These are phyloP conservation scores for Luffa acutangula DNA, from an alignment of 306 rosid genomes.

Conservation along the genomic window DNA sequence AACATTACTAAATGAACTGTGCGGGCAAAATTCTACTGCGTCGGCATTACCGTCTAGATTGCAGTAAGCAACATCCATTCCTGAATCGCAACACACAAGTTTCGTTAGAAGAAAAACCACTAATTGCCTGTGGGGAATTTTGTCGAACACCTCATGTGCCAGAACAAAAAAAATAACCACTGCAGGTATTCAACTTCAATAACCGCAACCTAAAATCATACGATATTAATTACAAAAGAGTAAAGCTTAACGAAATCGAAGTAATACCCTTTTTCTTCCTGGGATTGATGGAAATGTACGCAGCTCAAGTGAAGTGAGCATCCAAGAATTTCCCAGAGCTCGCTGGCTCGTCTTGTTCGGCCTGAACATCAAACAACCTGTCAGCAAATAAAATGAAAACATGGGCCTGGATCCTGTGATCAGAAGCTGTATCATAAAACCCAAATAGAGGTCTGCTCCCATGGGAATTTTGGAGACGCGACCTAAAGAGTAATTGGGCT, in stretches of 20 bases:
- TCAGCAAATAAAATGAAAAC: background rate
- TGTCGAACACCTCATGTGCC: constrained; percentile 15
- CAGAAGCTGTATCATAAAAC: background rate
- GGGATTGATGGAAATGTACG: background rate
- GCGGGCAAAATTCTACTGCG: constrained; percentile 81
- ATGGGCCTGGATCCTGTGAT: background rate
- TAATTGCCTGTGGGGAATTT: constrained; percentile 12
- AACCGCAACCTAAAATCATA: background rate
- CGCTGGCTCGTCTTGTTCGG: background rate
- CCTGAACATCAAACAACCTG: background rate
- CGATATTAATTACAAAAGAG: background rate
- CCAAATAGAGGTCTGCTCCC: background rate
- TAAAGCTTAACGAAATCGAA: background rate
- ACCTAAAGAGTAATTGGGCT: no score
- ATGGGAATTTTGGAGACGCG: background rate
- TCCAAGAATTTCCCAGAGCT: background rate
- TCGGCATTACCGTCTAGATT: constrained; percentile 78
- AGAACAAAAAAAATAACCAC: background rate
- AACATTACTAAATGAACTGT: constrained; percentile 34
- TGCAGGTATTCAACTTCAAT: background rate
- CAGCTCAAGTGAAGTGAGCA: background rate
- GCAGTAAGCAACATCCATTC: constrained; percentile 73
- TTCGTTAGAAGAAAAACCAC: background rate
- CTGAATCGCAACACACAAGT: background rate
- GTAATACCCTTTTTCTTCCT: background rate